Evolutionary conservation across 306 rosid genomes (phyloP).

Genomic region (Quercus engelmannii): DNA sequence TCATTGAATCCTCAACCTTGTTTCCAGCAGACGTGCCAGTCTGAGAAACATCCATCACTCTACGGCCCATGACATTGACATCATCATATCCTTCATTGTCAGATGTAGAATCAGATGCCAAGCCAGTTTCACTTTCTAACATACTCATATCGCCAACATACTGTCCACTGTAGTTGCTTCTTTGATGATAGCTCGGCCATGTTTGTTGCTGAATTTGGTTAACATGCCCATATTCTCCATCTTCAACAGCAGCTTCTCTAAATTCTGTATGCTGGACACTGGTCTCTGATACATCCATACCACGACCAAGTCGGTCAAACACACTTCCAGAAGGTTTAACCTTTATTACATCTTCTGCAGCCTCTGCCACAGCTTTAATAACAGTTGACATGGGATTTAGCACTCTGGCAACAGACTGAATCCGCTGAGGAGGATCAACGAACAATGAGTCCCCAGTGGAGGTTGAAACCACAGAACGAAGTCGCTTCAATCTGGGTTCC

Average conservation of each 20-base stretch:
- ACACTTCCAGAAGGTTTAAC: constrained; percentile 76
- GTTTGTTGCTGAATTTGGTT: constrained; percentile 39
- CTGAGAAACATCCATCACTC: constrained; percentile 49
- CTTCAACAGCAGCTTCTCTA: constrained; percentile 29
- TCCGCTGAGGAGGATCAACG: constrained; percentile 47
- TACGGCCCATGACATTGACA: constrained; percentile 33
- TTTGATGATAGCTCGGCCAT: constrained; percentile 29
- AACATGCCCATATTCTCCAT: constrained; percentile 40
- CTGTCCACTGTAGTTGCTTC: constrained; percentile 40
- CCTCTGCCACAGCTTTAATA: constrained; percentile 88
- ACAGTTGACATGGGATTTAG: constrained; percentile 83
- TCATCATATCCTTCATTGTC: constrained; percentile 65
- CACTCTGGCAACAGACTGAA: constrained; percentile 55
- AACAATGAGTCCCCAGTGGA: constrained; percentile 47
- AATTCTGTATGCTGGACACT: constrained; percentile 30
- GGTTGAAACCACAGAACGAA: constrained; percentile 88
- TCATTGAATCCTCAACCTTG: constrained; percentile 43
- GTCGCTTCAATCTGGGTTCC: constrained; percentile 78
- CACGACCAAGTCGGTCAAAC: constrained; percentile 85
- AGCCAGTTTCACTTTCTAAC: constrained; percentile 50
- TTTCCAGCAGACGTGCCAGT: constrained; percentile 45
- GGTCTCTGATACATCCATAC: constrained; percentile 34
- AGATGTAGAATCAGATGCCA: constrained; percentile 58
- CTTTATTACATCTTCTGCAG: constrained; percentile 79
- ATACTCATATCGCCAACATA: constrained; percentile 33